Evolutionary conservation across 1,139 yeast genomes (phyloP), one percentile per base, ranked within the genome.

Genomic region (Kurtzmaniella quercitrusa): DNA sequence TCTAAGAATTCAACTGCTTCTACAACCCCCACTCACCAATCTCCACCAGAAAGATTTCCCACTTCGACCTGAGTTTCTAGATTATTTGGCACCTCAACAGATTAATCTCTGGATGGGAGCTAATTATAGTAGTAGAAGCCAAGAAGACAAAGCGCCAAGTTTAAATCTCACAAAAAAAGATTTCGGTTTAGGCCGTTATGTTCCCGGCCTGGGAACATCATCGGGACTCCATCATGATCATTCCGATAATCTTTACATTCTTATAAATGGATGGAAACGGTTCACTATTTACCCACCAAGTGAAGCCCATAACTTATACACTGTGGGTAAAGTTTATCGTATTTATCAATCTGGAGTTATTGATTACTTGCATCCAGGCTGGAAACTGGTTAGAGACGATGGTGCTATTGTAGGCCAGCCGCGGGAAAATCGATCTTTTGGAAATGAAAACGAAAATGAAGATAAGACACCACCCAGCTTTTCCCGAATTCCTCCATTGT

Each of bases 151-250:
- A 2, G 7, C 15, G 18, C 47, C 49, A 7, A 39, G 32, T 36
- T 19, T 38, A 18, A 49, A 61, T 6, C 47, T 52, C 2, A 38
- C 47, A 1, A 47, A 56, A 8, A 40, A 52, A 1, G 62, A 65
- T 30, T 57, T 63, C 16, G 78, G 78, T 0, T 51, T 80, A 2
- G 86, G 84, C 0, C 74, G 76, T 48, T 63, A 63, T 18, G 58
- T 81, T 2, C 81, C 85, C 1, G 73, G 75, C 1, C 60, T 59
- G 1, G 85, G 84, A 1, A 68, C 81, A 0, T 82, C 88, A 0
- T 81, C 89, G 0, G 93, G 93, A 0, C 61, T 84, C n/a, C 93
- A 84, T 52, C 93, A 84, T 56, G 93, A 84, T 55, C 89, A 84
- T 59, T 86, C 91, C 1, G 89, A 84, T 55, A 84, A 84, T 53